Conservation (phyloP, 257 asterid genomes). For the Solanum clarkiae region DNA sequence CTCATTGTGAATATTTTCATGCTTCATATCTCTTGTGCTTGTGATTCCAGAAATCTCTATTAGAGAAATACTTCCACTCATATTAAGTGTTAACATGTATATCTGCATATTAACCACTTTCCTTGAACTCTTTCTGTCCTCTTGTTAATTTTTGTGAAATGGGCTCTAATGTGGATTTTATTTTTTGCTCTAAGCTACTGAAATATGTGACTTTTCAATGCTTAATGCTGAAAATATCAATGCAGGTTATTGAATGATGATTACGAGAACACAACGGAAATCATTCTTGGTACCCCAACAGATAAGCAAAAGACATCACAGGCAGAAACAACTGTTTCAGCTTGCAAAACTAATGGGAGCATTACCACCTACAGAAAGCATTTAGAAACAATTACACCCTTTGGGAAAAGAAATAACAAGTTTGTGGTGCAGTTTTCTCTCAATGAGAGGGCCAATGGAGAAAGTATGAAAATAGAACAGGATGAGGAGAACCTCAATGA, state of each 20-base stretch:
- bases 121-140: background rate
- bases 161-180: background rate
- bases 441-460: slow-evolving; percentile 34
- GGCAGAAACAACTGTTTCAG: slow-evolving; percentile 35
- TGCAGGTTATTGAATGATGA: slow-evolving; percentile 59
- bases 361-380: slow-evolving; percentile 34
- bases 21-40: background rate
- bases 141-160: background rate
- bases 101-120: background rate
- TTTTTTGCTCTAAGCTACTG: background rate
- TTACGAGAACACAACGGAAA: slow-evolving; percentile 40
- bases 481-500: slow-evolving; percentile 42
- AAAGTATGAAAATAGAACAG: slow-evolving; percentile 30
- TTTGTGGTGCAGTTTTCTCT: slow-evolving; percentile 69
- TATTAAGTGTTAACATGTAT: background rate
- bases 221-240: background rate
- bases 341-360: slow-evolving; percentile 42
- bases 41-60: background rate
- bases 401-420: slow-evolving; percentile 74
- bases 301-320: slow-evolving; percentile 13
- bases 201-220: background rate
- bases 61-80: background rate
- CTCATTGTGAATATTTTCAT: background rate
- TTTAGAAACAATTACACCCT: slow-evolving; percentile 71
- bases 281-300: slow-evolving; percentile 40